Evolutionary conservation across 1,139 yeast genomes (phyloP).

Genomic region (Kodamaea arcana): DNA sequence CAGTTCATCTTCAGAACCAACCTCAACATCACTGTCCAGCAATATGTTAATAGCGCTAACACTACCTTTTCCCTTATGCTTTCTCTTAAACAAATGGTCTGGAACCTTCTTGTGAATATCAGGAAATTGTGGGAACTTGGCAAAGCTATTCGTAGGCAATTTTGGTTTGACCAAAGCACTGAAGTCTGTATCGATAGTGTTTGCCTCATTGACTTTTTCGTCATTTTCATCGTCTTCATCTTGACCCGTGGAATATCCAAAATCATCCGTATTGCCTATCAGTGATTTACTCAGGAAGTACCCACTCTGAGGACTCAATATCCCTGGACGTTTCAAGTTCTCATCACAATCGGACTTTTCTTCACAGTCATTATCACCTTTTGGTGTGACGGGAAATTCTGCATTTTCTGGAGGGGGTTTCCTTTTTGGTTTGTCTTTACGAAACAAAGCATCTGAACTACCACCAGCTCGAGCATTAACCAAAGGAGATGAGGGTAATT

Average conservation of each 20-base stretch:
- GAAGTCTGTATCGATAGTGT: not conserved
- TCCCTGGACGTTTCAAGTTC: constrained; percentile 2
- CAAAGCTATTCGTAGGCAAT: constrained; percentile 4
- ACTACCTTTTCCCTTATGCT: constrained; percentile 13
- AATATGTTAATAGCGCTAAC: constrained; percentile 11
- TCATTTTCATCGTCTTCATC: constrained; percentile 1
- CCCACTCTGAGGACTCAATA: constrained; percentile 5
- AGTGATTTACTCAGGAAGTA: constrained; percentile 10
- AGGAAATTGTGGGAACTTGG: constrained; percentile 15
- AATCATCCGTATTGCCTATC: constrained; percentile 11
- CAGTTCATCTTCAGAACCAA: constrained; percentile 5
- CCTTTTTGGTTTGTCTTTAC: constrained; percentile 14
- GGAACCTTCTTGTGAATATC: constrained; percentile 8
- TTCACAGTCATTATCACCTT: constrained; percentile 5
- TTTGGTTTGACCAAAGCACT: not conserved
- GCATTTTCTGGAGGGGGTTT: constrained; percentile 19
- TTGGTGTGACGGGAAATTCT: constrained; percentile 6
- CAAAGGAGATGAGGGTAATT: constrained; percentile 17
- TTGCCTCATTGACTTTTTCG: not conserved
- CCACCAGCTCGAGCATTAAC: constrained; percentile 12
- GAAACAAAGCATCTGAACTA: constrained; percentile 7
- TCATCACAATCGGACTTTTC: constrained; percentile 1
- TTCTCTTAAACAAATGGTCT: constrained; percentile 11
- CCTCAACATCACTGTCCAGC: constrained; percentile 14
- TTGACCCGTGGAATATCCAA: constrained; percentile 6